Base-by-base conservation (phyloP, 768 basidiomycete genomes). In the Cystoderma amianthinum region DNA sequence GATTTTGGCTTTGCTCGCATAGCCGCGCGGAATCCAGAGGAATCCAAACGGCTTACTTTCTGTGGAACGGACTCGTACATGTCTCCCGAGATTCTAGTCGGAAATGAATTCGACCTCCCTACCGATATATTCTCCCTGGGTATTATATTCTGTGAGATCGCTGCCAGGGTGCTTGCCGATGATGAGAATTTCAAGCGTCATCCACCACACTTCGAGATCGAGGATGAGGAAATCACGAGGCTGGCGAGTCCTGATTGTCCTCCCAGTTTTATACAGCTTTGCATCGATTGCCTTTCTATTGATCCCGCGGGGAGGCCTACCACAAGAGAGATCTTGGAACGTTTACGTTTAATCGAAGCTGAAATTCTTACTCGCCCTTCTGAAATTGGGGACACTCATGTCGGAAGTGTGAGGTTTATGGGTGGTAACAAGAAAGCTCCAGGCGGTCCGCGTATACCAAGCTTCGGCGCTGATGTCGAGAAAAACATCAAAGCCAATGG, bases 1-100 rank as follows among this genome's bases (percentile, higher is more conserved):
- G 95, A 99, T 56, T 99, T 99, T 62, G 95, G 95, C 1, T 95
- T 97, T 52, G 92, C 93, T 3, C 77, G 95, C 24, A 96, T 98
- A 52, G 91, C 91, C 0, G 92, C 92, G 0, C 76, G 86, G 32
- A 95, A 89, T 52, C 88, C 82, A 43, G 93, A 94, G 48, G 95
- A 98, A 64, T 76, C 71, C 40, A 87, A 85, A 54, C 76, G 87
- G 3, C 73, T 91, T 33, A 91, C 88, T 0, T 90, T 90, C 61
- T 87, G 83, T 46, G 87, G 86, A n/a, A 89, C 86, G 2, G 85
- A 90, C 53, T 86, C 90, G 4, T 95, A 96, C 65, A 97, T 97
- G 95, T 91, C 88, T 2, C 95, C 95, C 0, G 95, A 97, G 58
- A 96, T 98, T 50, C 68, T 95, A 1, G 69, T 90, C 7, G 93